Base-by-base conservation (phyloP, 768 basidiomycete species). In the Cytidiella melzeri region DNA sequence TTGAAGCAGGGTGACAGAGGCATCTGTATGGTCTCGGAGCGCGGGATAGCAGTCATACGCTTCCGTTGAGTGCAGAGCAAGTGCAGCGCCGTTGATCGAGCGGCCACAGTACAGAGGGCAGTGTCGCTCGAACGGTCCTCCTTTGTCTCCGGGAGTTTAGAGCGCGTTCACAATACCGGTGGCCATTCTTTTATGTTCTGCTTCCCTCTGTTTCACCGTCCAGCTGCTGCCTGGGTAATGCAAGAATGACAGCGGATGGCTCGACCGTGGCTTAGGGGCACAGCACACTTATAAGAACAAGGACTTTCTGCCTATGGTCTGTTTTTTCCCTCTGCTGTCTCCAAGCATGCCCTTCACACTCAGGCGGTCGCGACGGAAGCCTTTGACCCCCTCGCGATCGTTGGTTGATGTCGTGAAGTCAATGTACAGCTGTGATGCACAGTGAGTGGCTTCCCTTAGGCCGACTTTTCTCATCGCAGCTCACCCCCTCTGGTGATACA, bases 351-450 rank as follows among this genome's bases (percentile, higher is more conserved):
- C 71, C 57, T 68, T 63, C 53, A 65, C 69, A 47, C 67, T 75
- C 59, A 71, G 67, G 67, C 71, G 69, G 55, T 68, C 76, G 25
- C 75, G 71, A 58, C 74, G 69, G 53, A 69, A 69, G 55, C 74
- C 73, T 57, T 56, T 73, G 57, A 69, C 67, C 46, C 64, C 79
- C 55, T 74, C 73, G 50, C 74, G 69, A 47, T 80, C 80, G 36
- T 71, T 81, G 55, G 69, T 71, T 43, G 74, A 65, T 56, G 67
- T 69, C 26, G 59, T 81, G 30, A 74, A 69, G 58, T 70, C 71
- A 27, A 70, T 68, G 7, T 34, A 34, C 30, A 15, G 7, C 15
- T 34, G 30, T 15, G 56, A 59, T 72, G n/a, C 55, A 43, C 41
- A 54, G 58, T 27, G 53, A 58, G 21, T 55, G 63, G 28, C 40